These are phyloP conservation scores for Pseudognaphalium luteoalbum DNA, from an alignment of 129 eudicot species.

Conservation along the genomic window DNA sequence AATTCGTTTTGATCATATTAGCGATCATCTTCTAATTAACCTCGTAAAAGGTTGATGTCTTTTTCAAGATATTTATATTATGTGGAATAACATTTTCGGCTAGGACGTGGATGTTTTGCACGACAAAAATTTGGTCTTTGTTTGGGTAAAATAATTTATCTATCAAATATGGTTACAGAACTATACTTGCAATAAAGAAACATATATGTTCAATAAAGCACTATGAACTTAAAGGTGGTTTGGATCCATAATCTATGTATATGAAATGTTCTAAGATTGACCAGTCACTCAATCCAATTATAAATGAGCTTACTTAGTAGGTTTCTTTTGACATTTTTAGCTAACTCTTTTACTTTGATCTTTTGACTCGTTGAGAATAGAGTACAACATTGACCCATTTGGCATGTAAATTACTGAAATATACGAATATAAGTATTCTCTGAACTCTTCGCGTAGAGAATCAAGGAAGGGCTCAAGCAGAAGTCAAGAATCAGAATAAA, in stretches of 20 bases:
- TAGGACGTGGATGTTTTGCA: background rate
- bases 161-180: background rate
- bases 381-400: background rate
- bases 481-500: conserved; percentile 28
- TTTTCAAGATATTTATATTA: no score
- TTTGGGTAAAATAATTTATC: no score
- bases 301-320: no score
- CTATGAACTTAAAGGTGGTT: no score
- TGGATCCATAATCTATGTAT: no score
- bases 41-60: background rate
- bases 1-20: background rate
- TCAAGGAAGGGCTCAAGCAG: conserved; percentile 25
- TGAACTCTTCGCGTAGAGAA: conserved; percentile 15
- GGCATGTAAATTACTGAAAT: background rate
- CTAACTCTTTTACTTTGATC: background rate
- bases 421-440: background rate
- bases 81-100: no score
- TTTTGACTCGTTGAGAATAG: background rate
- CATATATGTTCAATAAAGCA: no score
- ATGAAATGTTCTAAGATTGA: no score
- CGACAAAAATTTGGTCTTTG: background rate
- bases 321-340: no score
- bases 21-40: background rate
- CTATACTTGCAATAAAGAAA: no score
- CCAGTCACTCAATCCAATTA: no score